Evolutionary conservation across 768 basidiomycete genomes (phyloP).

Genomic region (Phanerodontia chrysosporium): DNA sequence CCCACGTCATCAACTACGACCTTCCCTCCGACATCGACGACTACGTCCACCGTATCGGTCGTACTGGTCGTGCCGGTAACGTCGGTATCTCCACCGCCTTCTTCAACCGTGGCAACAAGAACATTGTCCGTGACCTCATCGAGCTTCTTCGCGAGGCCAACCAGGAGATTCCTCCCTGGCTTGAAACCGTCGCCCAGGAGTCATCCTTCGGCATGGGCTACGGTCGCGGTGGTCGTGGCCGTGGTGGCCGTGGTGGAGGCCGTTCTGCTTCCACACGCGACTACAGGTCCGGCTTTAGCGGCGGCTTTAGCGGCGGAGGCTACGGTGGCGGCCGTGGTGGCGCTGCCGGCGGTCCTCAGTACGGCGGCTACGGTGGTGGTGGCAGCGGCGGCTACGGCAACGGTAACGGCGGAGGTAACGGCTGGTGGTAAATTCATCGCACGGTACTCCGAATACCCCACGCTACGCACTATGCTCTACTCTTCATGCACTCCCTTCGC

Average conservation of each 20-base stretch:
- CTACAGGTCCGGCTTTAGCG: slow-evolving; percentile 36
- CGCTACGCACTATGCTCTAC: background rate
- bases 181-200: slow-evolving; percentile 84
- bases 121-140: slow-evolving; percentile 86
- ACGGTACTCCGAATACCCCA: background rate
- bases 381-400: slow-evolving; percentile 25
- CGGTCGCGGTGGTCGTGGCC: slow-evolving; percentile 54
- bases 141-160: slow-evolving; percentile 95
- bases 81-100: slow-evolving; percentile 94
- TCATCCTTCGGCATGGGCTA: slow-evolving; percentile 61
- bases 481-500: slow-evolving; percentile 4
- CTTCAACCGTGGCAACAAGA: slow-evolving; percentile 90
- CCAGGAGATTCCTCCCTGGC: slow-evolving; percentile 89
- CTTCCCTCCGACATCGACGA: slow-evolving; percentile 97
- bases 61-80: slow-evolving; percentile 98
- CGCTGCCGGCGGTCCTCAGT: slow-evolving; percentile 29
- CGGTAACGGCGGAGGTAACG: slow-evolving; percentile 23
- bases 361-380: slow-evolving; percentile 26
- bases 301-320: slow-evolving; percentile 29
- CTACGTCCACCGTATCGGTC: slow-evolving; percentile 97
- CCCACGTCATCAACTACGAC: slow-evolving; percentile 98
- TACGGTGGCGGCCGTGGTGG: slow-evolving; percentile 25
- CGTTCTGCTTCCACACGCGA: slow-evolving; percentile 34
- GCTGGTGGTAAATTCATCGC: slow-evolving; percentile 44
- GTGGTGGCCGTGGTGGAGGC: slow-evolving; percentile 48